Evolutionary conservation across 208 protist species (phyloP), one percentile per base, ranked within the genome.

Genomic region (Leishmania major): DNA sequence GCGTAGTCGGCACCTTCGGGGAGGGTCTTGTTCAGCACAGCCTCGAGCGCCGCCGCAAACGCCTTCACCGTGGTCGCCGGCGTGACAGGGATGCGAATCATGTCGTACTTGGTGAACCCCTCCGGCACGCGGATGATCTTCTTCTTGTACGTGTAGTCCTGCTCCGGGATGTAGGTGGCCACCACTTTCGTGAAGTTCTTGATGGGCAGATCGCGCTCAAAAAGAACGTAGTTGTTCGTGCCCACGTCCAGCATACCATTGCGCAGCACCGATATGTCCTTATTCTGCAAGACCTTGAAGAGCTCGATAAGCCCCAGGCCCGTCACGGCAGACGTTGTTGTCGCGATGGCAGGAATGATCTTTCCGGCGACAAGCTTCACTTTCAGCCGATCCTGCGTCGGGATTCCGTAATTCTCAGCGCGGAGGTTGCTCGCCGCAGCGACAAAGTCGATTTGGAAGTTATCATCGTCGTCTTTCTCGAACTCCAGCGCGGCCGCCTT

Each of bases 301-400:
- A 99, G 90, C 91, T 99, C 99, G 37, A 99, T 90, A 77, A 95
- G 93, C 6, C 99, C 98, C 3, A 99, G 92, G 10, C 99, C 99
- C 45, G 98, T 98, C 15, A 99, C 99, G 7, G 99, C 83, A 31
- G 99, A 99, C 6, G 99, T 99, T 10, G 99, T 99, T 2, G 99
- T 99, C 57, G 99, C 98, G 84, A 99, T 99, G 25, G 99, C 99
- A n/a, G 99, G 99, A 79, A 99, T 99, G 86, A 99, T 99, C 84
- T 99, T 99, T 51, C 99, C 99, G 4, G 99, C 98, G 73, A 99
- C 95, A 51, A 96, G 86, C 83, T 99, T 99, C 70, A 97, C 97
- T 79, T 97, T 95, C 85, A 95, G 88, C 49, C 91, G 87, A 79
- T 98, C 95, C 35, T 91, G 91, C 43, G 92, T 90, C 11, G 96